A percentile compares a stretch with the other conserved stretches of the same genome.
phyloP scores from a whole-genome alignment of 2,329 filamentous ascomycete species.

The Arthrinium phaeospermum region DNA sequence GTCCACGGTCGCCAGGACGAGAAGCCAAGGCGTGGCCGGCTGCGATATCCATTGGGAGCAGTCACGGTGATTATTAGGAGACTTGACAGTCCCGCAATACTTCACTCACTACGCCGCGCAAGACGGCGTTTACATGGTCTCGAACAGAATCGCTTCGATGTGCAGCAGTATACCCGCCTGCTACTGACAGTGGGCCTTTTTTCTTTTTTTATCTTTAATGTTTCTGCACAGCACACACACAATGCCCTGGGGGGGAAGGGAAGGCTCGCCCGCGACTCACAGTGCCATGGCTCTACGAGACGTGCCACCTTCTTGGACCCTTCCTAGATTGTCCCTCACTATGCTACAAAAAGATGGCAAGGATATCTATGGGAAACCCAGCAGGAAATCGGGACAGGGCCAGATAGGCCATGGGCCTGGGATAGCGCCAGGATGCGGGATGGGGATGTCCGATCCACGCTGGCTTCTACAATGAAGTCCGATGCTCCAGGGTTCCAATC shows the following conservation, averaged over 20 bases:
- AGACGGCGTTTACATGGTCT: slow-evolving; percentile 8
- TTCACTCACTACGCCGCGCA: slow-evolving; percentile 9
- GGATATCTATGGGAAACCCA: background rate
- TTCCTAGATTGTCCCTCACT: background rate
- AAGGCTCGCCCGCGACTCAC: background rate
- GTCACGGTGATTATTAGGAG: background rate
- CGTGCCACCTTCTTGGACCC: background rate
- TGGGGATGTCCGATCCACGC: background rate
- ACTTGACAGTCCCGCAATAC: slow-evolving; percentile 5
- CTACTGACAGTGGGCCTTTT: slow-evolving; percentile 11
- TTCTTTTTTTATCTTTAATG: slow-evolving; percentile 6
- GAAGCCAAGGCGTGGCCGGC: slow-evolving; percentile 6
- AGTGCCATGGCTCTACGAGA: background rate
- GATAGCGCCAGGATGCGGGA: background rate
- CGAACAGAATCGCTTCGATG: slow-evolving; percentile 11
- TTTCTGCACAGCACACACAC: background rate
- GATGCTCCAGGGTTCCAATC: background rate
- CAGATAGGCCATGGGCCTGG: background rate
- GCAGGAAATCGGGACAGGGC: slow-evolving; percentile 5
- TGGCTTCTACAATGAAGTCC: background rate
- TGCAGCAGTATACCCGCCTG: slow-evolving; percentile 17
- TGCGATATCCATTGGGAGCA: background rate
- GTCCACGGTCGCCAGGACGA: slow-evolving; percentile 7
- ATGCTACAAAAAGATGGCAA: background rate
- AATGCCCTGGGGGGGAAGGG: background rate